Evolutionary conservation across 108 stramenopile genomes (phyloP), one percentile per base, ranked within the genome.

Genomic region (Schizochytrium sp.): DNA sequence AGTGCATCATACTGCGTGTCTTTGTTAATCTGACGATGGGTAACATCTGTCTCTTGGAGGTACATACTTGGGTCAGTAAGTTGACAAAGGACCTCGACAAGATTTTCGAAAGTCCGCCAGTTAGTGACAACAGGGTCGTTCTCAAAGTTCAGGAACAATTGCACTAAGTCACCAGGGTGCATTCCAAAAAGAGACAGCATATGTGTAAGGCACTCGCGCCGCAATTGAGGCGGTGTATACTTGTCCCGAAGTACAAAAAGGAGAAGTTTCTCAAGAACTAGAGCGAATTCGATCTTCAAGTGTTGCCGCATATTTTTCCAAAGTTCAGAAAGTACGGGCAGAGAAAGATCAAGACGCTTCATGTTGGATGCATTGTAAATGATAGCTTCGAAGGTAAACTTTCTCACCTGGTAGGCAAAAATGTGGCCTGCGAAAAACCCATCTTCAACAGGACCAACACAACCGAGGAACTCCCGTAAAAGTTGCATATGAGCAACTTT

Each of bases 1-100:
- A 83, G 76, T 83, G 76, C 76, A 5, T 83, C 76, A 28, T 83
- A 83, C 47, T 83, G 76, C 47, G 55, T 83, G 50, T 83, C 76
- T 1, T 83, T 83, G 76, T 83, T 83, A 53, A 83, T 83, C 76
- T 83, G 50, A 42, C 28, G 47, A 55, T 49, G 53, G 50, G 49
- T n/a, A 5, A n/a, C 28, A 42, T 83, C 76, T 15, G 76, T 55
- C 28, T 83, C 76, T n/a, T 13, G 47, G 10, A 55, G 28, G n/a
- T 55, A 83, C 8, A 55, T n/a, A 53, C 47, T 50, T 3, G 76
- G 76, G 28, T 83, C 76, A 7, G 76, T 55, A 2, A 83, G 76
- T 10, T 83, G 53, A 40, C 76, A 83, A 28, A 83, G 76, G 5
- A 55, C 53, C 28, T 49, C 47, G 53, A 83, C 53, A 28, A 83